A percentile compares a stretch with the other conserved stretches of the same genome.
These are phyloP conservation scores for Aspergillus wentii DNA, from an alignment of 495 filamentous ascomycete species.

Conservation along the genomic window DNA sequence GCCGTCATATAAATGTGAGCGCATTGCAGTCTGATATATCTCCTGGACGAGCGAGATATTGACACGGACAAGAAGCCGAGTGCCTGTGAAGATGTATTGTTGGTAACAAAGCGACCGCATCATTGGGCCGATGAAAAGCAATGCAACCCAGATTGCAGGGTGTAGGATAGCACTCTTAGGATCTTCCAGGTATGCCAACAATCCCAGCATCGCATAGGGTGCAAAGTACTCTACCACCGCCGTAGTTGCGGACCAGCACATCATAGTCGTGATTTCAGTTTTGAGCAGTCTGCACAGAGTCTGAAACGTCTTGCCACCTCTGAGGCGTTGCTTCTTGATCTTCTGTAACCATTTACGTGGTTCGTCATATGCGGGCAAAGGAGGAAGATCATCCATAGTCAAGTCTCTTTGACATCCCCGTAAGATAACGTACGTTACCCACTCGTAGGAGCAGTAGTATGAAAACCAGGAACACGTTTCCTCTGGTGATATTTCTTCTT, in stretches of 20 bases:
- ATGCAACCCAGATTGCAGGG: constrained; percentile 38
- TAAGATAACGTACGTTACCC: constrained; percentile 42
- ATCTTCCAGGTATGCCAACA: constrained; percentile 29
- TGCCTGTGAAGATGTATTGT: constrained; percentile 45
- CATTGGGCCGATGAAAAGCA: constrained; percentile 40
- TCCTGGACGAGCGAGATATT: constrained; percentile 45
- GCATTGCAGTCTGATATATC: constrained; percentile 45
- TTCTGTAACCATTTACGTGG: constrained; percentile 34
- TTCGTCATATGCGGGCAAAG: constrained; percentile 47
- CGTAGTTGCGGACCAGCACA: constrained; percentile 23
- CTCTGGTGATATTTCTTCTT: constrained; percentile 32
- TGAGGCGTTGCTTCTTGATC: constrained; percentile 30
- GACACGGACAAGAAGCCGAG: constrained; percentile 39
- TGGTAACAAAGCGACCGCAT: constrained; percentile 37
- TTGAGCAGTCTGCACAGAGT: constrained; percentile 33
- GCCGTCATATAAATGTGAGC: constrained; percentile 25
- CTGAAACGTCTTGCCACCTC: constrained; percentile 34
- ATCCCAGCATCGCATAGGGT: constrained; percentile 39
- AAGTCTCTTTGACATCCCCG: constrained; percentile 35
- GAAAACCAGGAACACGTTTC: constrained; percentile 46
- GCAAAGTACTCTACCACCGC: constrained; percentile 35
- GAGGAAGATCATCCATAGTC: constrained; percentile 41
- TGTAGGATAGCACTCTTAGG: constrained; percentile 27
- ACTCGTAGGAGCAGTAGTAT: constrained; percentile 44
- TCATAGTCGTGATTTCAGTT: constrained; percentile 34